Conservation (phyloP, 2,329 filamentous ascomycete genomes). For the Pseudogymnoascus sp. region DNA sequence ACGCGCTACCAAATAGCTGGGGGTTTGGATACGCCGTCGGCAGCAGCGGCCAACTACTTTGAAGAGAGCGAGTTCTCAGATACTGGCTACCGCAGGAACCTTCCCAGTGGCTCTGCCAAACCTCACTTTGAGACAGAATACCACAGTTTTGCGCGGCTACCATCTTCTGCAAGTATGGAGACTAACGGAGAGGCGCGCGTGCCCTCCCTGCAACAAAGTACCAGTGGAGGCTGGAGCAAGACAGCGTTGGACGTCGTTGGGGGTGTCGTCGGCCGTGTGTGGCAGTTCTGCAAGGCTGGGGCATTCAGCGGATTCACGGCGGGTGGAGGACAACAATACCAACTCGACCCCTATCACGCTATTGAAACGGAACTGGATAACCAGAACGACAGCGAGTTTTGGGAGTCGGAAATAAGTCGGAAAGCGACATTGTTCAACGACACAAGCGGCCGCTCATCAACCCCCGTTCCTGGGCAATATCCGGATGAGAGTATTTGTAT, state of each 20-base stretch:
- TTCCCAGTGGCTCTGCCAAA: conserved; percentile 11
- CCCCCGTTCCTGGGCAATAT: conserved; percentile 47
- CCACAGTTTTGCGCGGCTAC: conserved; percentile 5
- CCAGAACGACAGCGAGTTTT: conserved; percentile 1
- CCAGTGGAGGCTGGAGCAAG: conserved; percentile 44
- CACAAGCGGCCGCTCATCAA: conserved; percentile 22
- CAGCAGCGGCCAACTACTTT: conserved; percentile 32
- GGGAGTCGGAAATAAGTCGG: not conserved
- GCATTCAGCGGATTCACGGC: conserved; percentile 82
- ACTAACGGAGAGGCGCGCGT: conserved; percentile 19
- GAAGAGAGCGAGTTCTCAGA: conserved; percentile 28
- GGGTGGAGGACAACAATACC: conserved; percentile 69
- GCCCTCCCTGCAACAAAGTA: conserved; percentile 20
- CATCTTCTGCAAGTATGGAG: conserved; percentile 10
- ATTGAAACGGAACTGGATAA: not conserved
- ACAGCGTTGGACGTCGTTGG: conserved; percentile 57
- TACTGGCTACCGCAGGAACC: conserved; percentile 31
- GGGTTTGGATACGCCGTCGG: conserved; percentile 40
- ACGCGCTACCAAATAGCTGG: conserved; percentile 43
- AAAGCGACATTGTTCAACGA: not conserved
- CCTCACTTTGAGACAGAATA: conserved; percentile 13
- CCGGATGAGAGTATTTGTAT: conserved; percentile 41
- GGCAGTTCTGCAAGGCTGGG: conserved; percentile 70
- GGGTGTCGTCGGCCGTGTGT: conserved; percentile 67
- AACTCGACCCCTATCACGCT: conserved; percentile 32